A percentile compares a stretch with the other conserved stretches of the same genome.
These are phyloP conservation scores for Glomus cerebriforme DNA, from an alignment of 192 early-diverging fungal species.

Conservation along the genomic window DNA sequence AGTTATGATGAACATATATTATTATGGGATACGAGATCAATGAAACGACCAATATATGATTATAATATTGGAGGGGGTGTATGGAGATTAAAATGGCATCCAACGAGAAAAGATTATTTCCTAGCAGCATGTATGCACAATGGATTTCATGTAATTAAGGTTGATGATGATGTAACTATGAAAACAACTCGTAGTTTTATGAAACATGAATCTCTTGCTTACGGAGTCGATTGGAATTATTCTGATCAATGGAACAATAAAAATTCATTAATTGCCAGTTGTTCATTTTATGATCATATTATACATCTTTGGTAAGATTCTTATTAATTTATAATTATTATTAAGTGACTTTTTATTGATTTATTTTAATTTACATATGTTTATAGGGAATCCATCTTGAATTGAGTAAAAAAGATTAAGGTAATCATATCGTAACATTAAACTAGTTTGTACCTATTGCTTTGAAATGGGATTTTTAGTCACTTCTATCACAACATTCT, in stretches of 20 bases:
- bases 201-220: conserved; percentile 75
- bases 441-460: too few relatives aligned
- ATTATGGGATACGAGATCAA: conserved; percentile 89
- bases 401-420: too few relatives aligned
- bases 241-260: background rate
- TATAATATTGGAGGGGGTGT: conserved; percentile 82
- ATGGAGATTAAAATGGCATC: conserved; percentile 97
- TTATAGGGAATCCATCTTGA: too few relatives aligned
- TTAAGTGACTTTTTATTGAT: background rate
- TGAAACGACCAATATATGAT: conserved; percentile 73
- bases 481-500: too few relatives aligned
- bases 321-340: background rate
- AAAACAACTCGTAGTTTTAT: conserved; percentile 52
- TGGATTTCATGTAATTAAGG: conserved; percentile 80
- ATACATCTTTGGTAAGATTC: conserved; percentile 65
- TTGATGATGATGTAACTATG: conserved; percentile 41
- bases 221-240: conserved; percentile 79
- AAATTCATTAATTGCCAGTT: conserved; percentile 61
- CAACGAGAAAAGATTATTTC: conserved; percentile 57
- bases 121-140: conserved; percentile 90
- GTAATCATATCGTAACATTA: too few relatives aligned
- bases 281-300: conserved; percentile 82
- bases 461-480: too few relatives aligned
- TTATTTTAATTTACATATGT: too few relatives aligned
- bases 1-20: conserved; percentile 90